Evolutionary conservation across 192 early-diverging fungal genomes (phyloP), one percentile per base, ranked within the genome.

Genomic region (Backusella circina): DNA sequence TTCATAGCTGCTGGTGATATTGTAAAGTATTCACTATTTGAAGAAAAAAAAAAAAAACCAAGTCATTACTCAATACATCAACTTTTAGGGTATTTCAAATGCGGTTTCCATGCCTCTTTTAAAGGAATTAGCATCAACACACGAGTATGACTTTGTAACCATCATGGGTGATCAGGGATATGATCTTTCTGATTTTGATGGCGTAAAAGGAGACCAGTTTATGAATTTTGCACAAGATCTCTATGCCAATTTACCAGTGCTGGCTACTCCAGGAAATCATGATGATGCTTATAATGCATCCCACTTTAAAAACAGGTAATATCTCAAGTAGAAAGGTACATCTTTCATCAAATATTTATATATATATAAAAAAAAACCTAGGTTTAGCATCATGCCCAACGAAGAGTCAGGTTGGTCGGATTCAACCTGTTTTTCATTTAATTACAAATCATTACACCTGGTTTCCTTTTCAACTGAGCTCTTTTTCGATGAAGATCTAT

Each of bases 1-100:
- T 78, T 78, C 57, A 21, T 78, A 0, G 77, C 72, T 30, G 73
- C 72, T n/a, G 77, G 71, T 28, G 77, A 78, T 69, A 50, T 78
- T 54, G 69, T 70, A 70, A 70, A 30, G 30, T 23, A 26, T 18
- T 9, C 0, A 18, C 12, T 47, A 47, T 21, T 41, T 44, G 33
- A n/a, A n/a, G n/a, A n/a, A 3, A 35, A 35, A 47, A 13, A 41
- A 41, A 41, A 35, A 23, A 21, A 6, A 21, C 21, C 50, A 51
- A 21, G 50, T 51, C 1, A 51, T 4, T 50, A 4, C 35, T 38
- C 36, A 15, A 10, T 18, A n/a, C n/a, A 28, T 31, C 13, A 31
- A 10, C 5, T 30, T 30, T 31, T 67, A 70, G 69, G 77, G 77
- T 15, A 39, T 78, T 23, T 66, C 54, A 13, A 78, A 78, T 36